phyloP scores from a whole-genome alignment of 2,329 filamentous ascomycete species.

The Diplodia scrobiculata region DNA sequence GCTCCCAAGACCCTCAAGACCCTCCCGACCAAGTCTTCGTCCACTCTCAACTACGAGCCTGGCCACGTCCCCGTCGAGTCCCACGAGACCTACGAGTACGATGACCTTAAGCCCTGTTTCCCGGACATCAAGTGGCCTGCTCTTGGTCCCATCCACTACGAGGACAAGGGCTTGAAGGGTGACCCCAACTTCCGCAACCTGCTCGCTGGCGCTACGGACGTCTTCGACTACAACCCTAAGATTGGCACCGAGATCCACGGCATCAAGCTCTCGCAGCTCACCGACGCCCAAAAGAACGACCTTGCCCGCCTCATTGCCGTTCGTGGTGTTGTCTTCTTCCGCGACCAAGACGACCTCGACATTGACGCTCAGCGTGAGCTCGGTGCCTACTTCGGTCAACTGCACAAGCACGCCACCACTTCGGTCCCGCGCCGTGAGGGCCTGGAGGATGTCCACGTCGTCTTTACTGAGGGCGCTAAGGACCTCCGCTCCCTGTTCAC shows the following conservation, averaged over 20 bases:
- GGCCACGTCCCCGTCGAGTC: constrained; percentile 51
- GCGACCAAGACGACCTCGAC: constrained; percentile 57
- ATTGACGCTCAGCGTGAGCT: constrained; percentile 58
- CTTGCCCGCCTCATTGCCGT: constrained; percentile 57
- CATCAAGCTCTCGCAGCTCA: constrained; percentile 54
- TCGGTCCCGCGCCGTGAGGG: constrained; percentile 53
- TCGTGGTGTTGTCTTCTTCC: constrained; percentile 62
- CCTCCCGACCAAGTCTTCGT: constrained; percentile 33
- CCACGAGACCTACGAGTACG: constrained; percentile 54
- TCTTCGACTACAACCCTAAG: constrained; percentile 61
- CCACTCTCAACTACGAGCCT: constrained; percentile 49
- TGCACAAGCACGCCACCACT: constrained; percentile 61
- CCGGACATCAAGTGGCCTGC: constrained; percentile 57
- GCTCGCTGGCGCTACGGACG: constrained; percentile 54
- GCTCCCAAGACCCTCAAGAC: constrained; percentile 20
- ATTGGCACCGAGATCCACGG: constrained; percentile 59
- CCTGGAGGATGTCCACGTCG: constrained; percentile 60
- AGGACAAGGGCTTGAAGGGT: constrained; percentile 59
- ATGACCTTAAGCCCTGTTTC: constrained; percentile 57
- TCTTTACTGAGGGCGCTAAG: constrained; percentile 56
- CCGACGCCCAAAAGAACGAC: constrained; percentile 57
- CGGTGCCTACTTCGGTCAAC: constrained; percentile 55
- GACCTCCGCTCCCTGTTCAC: constrained; percentile 59
- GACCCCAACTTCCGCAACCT: constrained; percentile 58
- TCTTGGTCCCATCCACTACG: constrained; percentile 53